Conservation (phyloP, 106 monocot genomes). For the Allium sativum region DNA sequence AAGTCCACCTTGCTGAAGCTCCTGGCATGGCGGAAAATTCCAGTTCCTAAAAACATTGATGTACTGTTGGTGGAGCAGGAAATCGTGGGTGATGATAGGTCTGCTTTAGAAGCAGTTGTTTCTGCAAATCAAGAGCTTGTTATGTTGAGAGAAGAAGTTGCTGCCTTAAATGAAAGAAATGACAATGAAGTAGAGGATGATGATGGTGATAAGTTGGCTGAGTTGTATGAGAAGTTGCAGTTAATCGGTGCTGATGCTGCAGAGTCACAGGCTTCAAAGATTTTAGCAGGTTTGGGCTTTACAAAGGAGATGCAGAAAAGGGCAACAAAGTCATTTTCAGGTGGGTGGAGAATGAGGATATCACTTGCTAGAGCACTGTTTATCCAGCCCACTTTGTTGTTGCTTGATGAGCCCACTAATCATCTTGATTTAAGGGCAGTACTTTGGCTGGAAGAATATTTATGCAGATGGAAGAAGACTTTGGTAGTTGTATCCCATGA, state of each 20-base stretch:
- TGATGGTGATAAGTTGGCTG: too few relatives aligned
- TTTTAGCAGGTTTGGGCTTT: slow-evolving; percentile 62
- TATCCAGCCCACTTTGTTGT: too few relatives aligned
- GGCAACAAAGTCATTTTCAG: too few relatives aligned
- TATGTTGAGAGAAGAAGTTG: slow-evolving; percentile 30
- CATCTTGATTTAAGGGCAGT: slow-evolving; percentile 80
- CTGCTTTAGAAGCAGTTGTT: slow-evolving; percentile 51
- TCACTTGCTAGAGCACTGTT: too few relatives aligned
- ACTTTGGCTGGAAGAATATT: slow-evolving; percentile 82
- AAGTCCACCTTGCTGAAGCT: slow-evolving; percentile 69
- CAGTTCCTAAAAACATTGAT: slow-evolving; percentile 61
- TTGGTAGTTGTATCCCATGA: slow-evolving; percentile 74
- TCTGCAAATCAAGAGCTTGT: slow-evolving; percentile 61
- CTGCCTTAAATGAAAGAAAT: slow-evolving; percentile 12
- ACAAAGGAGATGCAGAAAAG: too few relatives aligned
- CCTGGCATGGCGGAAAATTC: slow-evolving; percentile 62
- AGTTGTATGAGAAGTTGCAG: slow-evolving; percentile 55
- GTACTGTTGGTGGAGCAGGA: slow-evolving; percentile 74
- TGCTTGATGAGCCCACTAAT: too few relatives aligned
- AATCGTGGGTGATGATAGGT: slow-evolving; percentile 45
- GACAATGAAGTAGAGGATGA: slow-evolving; percentile 15
- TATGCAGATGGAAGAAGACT: slow-evolving; percentile 92
- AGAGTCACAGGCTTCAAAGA: slow-evolving; percentile 67
- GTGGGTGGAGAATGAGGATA: too few relatives aligned
- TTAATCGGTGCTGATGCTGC: slow-evolving; percentile 57